phyloP scores from a whole-genome alignment of 345 rosid genomes.

The Hirschfeldia incana region DNA sequence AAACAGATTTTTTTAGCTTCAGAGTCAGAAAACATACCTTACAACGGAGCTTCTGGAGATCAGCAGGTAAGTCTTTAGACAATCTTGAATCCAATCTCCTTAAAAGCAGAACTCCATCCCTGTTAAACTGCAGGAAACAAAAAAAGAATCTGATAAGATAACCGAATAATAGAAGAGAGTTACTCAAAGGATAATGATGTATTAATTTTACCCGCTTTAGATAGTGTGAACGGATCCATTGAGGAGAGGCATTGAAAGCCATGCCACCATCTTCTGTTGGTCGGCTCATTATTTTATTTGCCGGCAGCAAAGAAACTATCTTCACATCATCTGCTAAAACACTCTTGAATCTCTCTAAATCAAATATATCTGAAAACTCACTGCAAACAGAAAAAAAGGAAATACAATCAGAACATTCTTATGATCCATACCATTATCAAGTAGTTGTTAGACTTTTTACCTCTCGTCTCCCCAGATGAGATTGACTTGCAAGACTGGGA shows the following conservation, averaged over 20 bases:
- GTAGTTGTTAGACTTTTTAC: conserved; percentile 31
- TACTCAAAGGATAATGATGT: not conserved
- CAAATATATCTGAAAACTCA: conserved; percentile 94
- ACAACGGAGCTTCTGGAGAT: conserved; percentile 95
- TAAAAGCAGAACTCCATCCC: conserved; percentile 85
- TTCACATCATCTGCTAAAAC: conserved; percentile 77
- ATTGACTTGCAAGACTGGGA: conserved; percentile 92
- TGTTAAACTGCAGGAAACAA: conserved; percentile 60
- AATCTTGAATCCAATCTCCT: conserved; percentile 93
- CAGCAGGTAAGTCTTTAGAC: conserved; percentile 87
- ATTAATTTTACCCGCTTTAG: conserved; percentile 61
- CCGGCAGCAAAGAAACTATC: conserved; percentile 79
- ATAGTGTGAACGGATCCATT: conserved; percentile 91
- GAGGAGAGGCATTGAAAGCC: conserved; percentile 77
- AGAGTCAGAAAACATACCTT: conserved; percentile 58
- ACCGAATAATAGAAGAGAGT: not conserved
- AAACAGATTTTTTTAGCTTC: not conserved
- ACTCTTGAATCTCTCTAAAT: conserved; percentile 82
- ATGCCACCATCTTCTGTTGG: conserved; percentile 82
- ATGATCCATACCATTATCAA: not conserved
- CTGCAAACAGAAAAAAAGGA: conserved; percentile 48
- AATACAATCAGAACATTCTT: conserved; percentile 9
- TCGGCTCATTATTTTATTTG: conserved; percentile 76
- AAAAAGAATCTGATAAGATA: not conserved
- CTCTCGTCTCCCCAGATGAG: conserved; percentile 99